Percentiles rank a stretch among this genome's conserved stretches.
phyloP scores from a whole-genome alignment of 768 basidiomycete genomes.

The Termitomyces sp. region DNA sequence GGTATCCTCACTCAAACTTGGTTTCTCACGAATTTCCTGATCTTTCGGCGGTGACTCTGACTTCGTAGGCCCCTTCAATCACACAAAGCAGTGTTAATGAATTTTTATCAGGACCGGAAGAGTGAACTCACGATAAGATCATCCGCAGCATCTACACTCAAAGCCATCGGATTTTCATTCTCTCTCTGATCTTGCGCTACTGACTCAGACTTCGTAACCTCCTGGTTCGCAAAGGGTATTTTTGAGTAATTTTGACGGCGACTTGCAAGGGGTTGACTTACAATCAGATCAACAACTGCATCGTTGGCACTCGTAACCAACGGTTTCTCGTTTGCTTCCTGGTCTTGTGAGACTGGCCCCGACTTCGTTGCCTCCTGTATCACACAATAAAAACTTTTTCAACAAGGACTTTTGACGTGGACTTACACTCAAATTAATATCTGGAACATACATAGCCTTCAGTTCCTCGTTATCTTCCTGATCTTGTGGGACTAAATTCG shows the following conservation, averaged over 20 bases:
- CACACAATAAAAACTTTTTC: neutral
- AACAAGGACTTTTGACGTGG: neutral
- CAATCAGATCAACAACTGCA: neutral
- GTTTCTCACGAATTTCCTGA: neutral
- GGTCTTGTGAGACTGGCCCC: neutral
- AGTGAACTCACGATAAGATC: neutral
- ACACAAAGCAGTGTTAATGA: neutral
- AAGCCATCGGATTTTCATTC: neutral
- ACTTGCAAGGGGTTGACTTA: neutral
- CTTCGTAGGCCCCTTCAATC: neutral
- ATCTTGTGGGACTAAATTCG: neutral
- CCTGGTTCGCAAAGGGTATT: neutral
- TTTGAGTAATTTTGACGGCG: neutral
- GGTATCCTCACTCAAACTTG: neutral
- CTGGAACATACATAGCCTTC: neutral
- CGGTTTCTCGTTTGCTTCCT: neutral
- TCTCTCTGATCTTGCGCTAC: neutral
- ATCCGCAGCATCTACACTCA: slow-evolving; percentile 3
- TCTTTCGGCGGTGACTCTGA: neutral
- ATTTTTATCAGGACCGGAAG: neutral
- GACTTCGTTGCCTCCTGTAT: neutral
- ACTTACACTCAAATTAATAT: neutral
- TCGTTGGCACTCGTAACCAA: slow-evolving; percentile 3
- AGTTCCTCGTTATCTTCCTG: neutral
- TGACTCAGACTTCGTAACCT: neutral